Conservation (phyloP, 768 basidiomycete genomes). For the Galerina sulciceps region DNA sequence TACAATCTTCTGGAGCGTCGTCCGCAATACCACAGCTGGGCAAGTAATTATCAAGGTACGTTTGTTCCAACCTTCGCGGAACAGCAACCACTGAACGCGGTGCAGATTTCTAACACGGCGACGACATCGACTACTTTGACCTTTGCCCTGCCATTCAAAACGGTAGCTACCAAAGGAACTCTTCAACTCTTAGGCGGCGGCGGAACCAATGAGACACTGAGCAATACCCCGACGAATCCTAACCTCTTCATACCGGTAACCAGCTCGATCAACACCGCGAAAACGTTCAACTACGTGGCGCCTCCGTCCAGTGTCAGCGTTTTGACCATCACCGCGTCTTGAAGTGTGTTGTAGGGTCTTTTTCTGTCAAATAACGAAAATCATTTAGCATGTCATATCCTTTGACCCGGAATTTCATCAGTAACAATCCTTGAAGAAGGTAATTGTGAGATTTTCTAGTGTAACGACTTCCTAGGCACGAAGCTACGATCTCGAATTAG, state of each 20-base stretch:
- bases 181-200: constrained; percentile 27
- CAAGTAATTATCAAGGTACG: constrained; percentile 62
- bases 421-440: no score
- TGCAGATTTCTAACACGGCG: constrained; percentile 62
- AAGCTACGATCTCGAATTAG: no score
- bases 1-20: constrained; percentile 67
- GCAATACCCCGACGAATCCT: constrained; percentile 60
- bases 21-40: constrained; percentile 37
- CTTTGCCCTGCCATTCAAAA: constrained; percentile 60
- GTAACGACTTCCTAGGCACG: no score
- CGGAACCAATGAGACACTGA: constrained; percentile 40
- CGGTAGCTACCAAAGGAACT: constrained; percentile 30
- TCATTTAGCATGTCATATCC: no score
- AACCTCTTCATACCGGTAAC: constrained; percentile 51
- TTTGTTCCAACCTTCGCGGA: background rate
- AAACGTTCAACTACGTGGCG: constrained; percentile 58
- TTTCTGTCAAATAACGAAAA: background rate
- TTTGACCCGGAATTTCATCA: no score
- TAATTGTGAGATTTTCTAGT: no score
- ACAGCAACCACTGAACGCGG: background rate
- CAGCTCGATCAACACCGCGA: constrained; percentile 49
- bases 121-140: constrained; percentile 42
- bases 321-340: constrained; percentile 35
- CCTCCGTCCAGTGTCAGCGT: constrained; percentile 49
- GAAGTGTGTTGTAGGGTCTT: background rate